phyloP scores from a whole-genome alignment of 2,329 filamentous ascomycete genomes.

The Chaetoscypha palmicola region DNA sequence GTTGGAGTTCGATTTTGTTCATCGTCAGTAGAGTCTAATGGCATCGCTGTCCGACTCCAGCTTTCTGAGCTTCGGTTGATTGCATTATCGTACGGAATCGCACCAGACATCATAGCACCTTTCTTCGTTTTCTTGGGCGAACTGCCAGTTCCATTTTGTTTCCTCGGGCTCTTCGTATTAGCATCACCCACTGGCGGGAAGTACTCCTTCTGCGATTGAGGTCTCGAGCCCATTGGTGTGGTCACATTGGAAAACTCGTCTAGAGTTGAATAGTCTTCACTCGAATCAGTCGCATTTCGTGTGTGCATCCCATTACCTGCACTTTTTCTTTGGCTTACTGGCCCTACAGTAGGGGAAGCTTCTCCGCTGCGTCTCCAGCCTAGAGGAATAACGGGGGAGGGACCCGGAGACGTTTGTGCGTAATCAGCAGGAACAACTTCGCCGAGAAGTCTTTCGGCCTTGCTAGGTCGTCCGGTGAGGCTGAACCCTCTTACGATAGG shows the following conservation, averaged over 20 bases:
- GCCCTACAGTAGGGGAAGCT: neutral
- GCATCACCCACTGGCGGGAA: neutral
- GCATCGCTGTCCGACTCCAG: slow-evolving; percentile 15
- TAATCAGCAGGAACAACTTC: slow-evolving; percentile 4
- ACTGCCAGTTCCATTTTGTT: neutral
- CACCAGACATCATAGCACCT: slow-evolving; percentile 6
- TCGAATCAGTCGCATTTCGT: slow-evolving; percentile 22
- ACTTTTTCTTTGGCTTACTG: slow-evolving; percentile 1
- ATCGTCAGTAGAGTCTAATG: slow-evolving; percentile 11
- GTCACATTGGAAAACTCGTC: slow-evolving; percentile 26
- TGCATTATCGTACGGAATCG: slow-evolving; percentile 9
- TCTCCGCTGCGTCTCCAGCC: neutral
- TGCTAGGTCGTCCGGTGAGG: neutral
- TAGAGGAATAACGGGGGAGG: neutral
- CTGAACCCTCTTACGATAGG: neutral
- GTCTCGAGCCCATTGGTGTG: slow-evolving; percentile 24
- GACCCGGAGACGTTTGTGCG: neutral
- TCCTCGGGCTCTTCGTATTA: neutral
- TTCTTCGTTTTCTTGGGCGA: slow-evolving; percentile 5
- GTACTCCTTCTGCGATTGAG: slow-evolving; percentile 22
- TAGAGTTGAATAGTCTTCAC: slow-evolving; percentile 25
- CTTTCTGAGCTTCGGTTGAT: slow-evolving; percentile 11
- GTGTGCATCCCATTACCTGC: slow-evolving; percentile 2
- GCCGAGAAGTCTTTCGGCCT: slow-evolving; percentile 7
- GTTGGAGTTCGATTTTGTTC: slow-evolving; percentile 15